Evolutionary conservation across 805 yeast species (phyloP).

Genomic region (Wickerhamia fluorescens): DNA sequence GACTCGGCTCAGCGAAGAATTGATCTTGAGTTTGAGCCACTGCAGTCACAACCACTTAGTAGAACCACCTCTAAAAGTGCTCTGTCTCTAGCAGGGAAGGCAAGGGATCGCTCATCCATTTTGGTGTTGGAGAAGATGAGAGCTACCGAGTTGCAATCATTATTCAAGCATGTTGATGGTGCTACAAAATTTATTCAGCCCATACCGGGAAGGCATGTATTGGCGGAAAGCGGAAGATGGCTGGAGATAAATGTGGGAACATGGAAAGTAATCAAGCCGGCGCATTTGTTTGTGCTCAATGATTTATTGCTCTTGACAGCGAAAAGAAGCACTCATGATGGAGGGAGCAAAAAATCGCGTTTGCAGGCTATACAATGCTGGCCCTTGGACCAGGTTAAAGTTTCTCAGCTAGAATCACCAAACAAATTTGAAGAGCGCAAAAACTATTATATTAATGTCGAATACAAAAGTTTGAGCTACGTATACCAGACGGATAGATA

Average conservation of each 20-base stretch:
- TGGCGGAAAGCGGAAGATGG: conserved; percentile 80
- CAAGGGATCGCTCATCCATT: conserved; percentile 61
- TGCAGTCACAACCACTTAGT: conserved; percentile 8
- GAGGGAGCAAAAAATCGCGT: conserved; percentile 24
- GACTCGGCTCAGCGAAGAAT: conserved; percentile 55
- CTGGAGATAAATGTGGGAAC: conserved; percentile 79
- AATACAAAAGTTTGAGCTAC: conserved; percentile 42
- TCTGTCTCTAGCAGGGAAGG: conserved; percentile 7
- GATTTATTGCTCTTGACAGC: conserved; percentile 74
- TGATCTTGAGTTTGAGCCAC: conserved; percentile 34
- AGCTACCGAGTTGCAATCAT: conserved; percentile 61
- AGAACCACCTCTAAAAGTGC: conserved; percentile 2
- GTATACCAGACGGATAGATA: conserved; percentile 55
- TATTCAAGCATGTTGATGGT: conserved; percentile 85
- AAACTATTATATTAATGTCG: conserved; percentile 38
- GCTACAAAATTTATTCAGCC: conserved; percentile 74
- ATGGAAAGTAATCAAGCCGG: conserved; percentile 69
- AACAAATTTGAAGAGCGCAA: conserved; percentile 13
- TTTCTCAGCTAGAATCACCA: conserved; percentile 28
- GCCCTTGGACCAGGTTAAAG: conserved; percentile 57
- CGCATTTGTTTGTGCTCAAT: conserved; percentile 69
- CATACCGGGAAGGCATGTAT: conserved; percentile 71
- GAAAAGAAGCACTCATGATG: conserved; percentile 33
- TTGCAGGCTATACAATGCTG: conserved; percentile 73
- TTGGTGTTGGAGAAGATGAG: conserved; percentile 72